Percentiles rank a stretch among this genome's conserved stretches.
Conservation (phyloP, 2,329 filamentous ascomycete species). For the Clonostachys byssicola region DNA sequence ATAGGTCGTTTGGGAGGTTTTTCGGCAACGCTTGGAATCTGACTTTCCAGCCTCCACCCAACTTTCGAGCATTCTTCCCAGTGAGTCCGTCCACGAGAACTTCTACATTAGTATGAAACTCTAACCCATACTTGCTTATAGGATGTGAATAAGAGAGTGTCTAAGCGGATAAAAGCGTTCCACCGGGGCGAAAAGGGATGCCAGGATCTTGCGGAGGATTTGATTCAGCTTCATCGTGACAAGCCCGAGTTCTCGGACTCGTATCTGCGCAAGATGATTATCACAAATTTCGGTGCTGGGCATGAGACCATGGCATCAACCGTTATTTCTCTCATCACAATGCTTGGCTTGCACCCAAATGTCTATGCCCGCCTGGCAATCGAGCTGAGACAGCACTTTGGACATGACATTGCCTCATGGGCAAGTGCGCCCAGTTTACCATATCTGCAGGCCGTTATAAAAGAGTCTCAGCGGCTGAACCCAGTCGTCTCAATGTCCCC, state of each 20-base stretch:
- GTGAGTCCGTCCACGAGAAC: conserved; percentile 16
- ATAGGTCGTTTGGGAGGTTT: conserved; percentile 24
- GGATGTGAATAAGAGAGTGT: conserved; percentile 26
- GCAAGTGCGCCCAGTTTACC: conserved; percentile 18
- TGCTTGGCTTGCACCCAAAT: conserved; percentile 33
- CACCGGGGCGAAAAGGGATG: conserved; percentile 19
- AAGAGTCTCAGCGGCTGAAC: conserved; percentile 44
- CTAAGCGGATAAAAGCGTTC: conserved; percentile 23
- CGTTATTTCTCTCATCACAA: conserved; percentile 40
- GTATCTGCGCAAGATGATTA: conserved; percentile 45
- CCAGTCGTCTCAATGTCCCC: conserved; percentile 49
- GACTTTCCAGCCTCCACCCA: conserved; percentile 33
- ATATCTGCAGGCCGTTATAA: conserved; percentile 38
- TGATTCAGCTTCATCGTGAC: conserved; percentile 38
- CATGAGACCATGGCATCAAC: conserved; percentile 52
- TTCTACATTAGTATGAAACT: background rate
- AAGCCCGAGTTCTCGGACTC: conserved; percentile 39
- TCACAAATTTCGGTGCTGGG: conserved; percentile 52
- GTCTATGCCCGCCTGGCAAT: conserved; percentile 24
- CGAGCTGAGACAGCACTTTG: conserved; percentile 15
- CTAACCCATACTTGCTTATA: conserved; percentile 5
- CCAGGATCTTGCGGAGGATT: conserved; percentile 38
- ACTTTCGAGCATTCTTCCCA: conserved; percentile 44
- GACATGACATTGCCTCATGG: conserved; percentile 12
- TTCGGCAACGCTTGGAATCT: conserved; percentile 40